Conservation (phyloP, 1,284 basidiomycete species). For the Heterobasidion irregulare region DNA sequence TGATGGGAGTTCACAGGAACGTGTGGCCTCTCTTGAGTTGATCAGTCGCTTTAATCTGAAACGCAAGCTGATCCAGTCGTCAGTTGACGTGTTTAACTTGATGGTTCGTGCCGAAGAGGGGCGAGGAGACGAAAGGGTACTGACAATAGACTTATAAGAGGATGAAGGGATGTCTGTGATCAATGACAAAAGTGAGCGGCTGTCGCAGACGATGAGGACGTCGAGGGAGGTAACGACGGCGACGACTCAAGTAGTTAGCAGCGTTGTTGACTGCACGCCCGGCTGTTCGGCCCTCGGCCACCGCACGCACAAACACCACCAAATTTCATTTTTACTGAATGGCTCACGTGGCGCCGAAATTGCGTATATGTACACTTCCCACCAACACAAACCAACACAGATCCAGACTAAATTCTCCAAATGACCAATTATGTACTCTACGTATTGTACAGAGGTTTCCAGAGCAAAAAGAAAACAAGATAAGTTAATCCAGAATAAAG, state of each 20-base stretch:
- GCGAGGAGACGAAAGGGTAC: background rate
- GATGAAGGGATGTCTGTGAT: background rate
- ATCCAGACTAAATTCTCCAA: background rate
- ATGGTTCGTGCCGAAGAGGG: background rate
- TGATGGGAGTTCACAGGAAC: background rate
- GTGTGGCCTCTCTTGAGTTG: background rate
- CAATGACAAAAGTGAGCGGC: background rate
- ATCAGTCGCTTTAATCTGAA: background rate
- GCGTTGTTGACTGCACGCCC: background rate
- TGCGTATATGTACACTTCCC: no score
- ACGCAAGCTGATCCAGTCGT: background rate
- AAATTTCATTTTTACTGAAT: background rate
- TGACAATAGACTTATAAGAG: background rate
- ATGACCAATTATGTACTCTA: background rate
- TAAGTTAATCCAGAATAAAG: constrained; percentile 4
- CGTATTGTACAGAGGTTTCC: background rate
- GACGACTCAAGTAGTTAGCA: background rate
- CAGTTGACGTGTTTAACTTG: background rate
- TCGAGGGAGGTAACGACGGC: constrained; percentile 7
- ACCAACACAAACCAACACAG: no score
- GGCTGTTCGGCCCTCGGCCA: constrained; percentile 3
- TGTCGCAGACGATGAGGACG: background rate
- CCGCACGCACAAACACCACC: constrained; percentile 3
- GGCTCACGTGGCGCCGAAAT: no score
- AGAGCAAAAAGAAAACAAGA: constrained; percentile 1